Base-by-base conservation (phyloP, 345 rosid genomes). In the Citrus reticulata region DNA sequence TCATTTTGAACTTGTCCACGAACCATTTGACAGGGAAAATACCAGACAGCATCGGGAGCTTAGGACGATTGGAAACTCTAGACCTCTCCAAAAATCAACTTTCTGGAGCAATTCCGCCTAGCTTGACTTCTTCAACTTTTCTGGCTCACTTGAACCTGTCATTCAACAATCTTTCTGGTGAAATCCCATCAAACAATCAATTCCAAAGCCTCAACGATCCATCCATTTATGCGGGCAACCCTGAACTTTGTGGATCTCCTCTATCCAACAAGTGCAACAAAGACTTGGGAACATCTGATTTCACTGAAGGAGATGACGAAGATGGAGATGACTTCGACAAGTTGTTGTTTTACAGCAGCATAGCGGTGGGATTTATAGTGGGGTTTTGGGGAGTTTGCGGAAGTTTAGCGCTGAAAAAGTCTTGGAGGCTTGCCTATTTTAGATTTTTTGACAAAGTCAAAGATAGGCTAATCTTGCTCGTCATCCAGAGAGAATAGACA, bases 181-280 rank as follows among this genome's bases (percentile, higher is more conserved):
- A 40, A 40, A 83, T 79, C 6, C 83, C 85, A 25, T 49, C 85
- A 72, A 35, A 40, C 46, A 83, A 72, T 25, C 83, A 76, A 29
- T 73, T 83, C 24, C 73, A 42, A 2, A 76, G 62, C 19, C 40
- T 83, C 35, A 51, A 25, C 22, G 81, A 77, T 73, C 78, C 81
- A 20, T 80, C 83, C 30, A 83, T 80, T 63, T 79, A 71, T 20
- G 80, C 70, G 35, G 82, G 80, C 4, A 79, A 83, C 27, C 65
- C 51, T 13, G 80, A 35, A 59, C 80, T 79, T 32, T 68, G 81
- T 19, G 81, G 79, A 2, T 7, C 24, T 46, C 81, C 79, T 4
- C 40, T 77, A 49, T 37, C 80, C 35, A 80, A 16, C 4, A 10
- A 60, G 20, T 75, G 83, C 81, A 57, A 39, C 22, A 14, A 68